Conservation (phyloP, 331 rosid genomes). For the Dryas integrifolia region DNA sequence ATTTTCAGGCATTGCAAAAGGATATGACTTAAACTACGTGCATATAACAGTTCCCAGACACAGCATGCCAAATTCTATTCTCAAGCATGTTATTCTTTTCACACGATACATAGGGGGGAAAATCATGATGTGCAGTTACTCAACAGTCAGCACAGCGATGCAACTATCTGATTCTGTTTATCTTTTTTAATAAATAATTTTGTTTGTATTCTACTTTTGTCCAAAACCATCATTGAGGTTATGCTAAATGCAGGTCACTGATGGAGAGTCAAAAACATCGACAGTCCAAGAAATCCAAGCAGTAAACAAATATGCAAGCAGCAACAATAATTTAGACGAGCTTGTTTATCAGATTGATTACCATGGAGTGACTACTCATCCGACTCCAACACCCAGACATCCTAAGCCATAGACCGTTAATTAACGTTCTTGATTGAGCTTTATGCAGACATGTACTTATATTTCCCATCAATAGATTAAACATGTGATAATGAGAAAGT, state of each 20-base stretch:
- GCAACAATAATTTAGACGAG: constrained; percentile 38
- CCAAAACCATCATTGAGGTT: constrained; percentile 11
- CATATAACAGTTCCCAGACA: not conserved
- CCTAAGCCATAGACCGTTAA: constrained; percentile 55
- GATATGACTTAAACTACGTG: not conserved
- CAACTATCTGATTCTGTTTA: not conserved
- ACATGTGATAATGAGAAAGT: constrained; percentile 24
- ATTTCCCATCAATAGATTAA: constrained; percentile 26
- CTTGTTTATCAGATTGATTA: constrained; percentile 76
- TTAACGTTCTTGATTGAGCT: constrained; percentile 28
- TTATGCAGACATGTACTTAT: constrained; percentile 38
- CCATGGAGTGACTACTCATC: constrained; percentile 92
- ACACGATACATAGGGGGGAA: not conserved
- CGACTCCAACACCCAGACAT: constrained; percentile 75
- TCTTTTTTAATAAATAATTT: not conserved
- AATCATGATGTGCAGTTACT: not conserved
- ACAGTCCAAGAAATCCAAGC: constrained; percentile 33
- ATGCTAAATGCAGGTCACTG: constrained; percentile 53
- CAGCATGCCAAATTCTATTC: not conserved
- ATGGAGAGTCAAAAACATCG: constrained; percentile 30
- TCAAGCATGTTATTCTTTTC: not conserved
- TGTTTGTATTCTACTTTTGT: not conserved
- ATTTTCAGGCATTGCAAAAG: not conserved
- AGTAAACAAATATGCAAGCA: constrained; percentile 29
- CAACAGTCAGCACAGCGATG: not conserved